Evolutionary conservation across 2,329 filamentous ascomycete genomes (phyloP).

Genomic region (Ophiocordyceps robertsii): DNA sequence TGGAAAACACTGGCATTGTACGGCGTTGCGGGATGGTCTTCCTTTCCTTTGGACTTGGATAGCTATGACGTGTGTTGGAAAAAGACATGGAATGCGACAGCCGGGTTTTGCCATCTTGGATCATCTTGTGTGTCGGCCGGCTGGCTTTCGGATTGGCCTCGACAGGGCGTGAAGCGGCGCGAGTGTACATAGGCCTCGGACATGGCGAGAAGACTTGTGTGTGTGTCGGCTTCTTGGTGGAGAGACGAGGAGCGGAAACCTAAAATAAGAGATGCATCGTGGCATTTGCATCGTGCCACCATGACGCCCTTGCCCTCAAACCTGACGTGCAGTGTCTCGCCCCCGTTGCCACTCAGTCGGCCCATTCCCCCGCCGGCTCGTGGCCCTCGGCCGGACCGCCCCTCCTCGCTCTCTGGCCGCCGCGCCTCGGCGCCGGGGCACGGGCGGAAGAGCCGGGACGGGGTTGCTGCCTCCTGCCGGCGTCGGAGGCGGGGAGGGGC

Average conservation of each 20-base stretch:
- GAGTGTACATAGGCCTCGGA: background rate
- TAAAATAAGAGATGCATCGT: no score
- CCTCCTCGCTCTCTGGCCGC: background rate
- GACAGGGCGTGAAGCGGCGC: no score
- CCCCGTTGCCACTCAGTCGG: background rate
- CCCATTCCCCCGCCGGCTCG: background rate
- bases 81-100: background rate
- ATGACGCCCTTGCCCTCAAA: no score
- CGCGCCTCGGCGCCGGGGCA: background rate
- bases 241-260: no score
- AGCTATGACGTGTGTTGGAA: background rate
- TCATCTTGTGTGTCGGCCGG: no score
- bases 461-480: background rate
- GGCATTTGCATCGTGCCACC: no score
- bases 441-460: no score
- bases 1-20: background rate
- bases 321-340: no score
- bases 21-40: background rate
- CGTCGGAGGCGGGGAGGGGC: slow-evolving; percentile 4
- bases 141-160: no score
- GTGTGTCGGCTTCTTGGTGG: no score
- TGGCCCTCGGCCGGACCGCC: background rate
- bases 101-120: no score
- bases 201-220: no score
- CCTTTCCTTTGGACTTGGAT: background rate